phyloP scores from a whole-genome alignment of 2,329 filamentous ascomycete genomes.

The Geosmithia morbida region DNA sequence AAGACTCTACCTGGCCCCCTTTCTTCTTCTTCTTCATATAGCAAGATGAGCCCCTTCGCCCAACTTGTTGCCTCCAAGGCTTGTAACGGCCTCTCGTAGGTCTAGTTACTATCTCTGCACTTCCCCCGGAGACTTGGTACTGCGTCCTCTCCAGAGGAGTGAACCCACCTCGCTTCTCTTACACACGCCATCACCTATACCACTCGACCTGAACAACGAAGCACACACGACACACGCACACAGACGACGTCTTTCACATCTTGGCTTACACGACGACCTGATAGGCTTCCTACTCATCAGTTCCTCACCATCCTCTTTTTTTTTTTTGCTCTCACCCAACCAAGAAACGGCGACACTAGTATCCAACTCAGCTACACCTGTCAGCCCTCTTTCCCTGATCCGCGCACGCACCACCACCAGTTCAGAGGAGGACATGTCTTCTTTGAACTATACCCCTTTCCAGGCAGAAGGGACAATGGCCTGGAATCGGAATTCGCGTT shows the following conservation, averaged over 20 bases:
- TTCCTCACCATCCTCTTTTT: no score
- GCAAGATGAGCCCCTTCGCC: neutral
- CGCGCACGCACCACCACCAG: neutral
- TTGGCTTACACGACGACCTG: no score
- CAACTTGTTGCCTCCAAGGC: slow-evolving; percentile 1
- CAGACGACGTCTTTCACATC: no score
- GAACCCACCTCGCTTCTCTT: neutral
- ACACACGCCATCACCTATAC: neutral
- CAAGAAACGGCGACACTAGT: neutral
- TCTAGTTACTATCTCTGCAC: neutral
- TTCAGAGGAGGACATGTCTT: neutral
- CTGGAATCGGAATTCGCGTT: slow-evolving; percentile 10
- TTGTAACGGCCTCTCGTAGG: slow-evolving; percentile 1
- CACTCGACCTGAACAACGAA: neutral
- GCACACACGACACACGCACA: no score
- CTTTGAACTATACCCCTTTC: neutral
- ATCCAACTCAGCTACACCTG: neutral
- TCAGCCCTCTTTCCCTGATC: neutral
- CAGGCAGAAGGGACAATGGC: slow-evolving; percentile 5
- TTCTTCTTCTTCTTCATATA: neutral
- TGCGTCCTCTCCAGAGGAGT: neutral
- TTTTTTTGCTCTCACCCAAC: no score
- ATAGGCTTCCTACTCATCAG: no score
- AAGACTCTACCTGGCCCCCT: neutral
- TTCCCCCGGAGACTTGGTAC: neutral